Evolutionary conservation across 306 rosid species (phyloP).

Genomic region (Pterocarpus santalinus): DNA sequence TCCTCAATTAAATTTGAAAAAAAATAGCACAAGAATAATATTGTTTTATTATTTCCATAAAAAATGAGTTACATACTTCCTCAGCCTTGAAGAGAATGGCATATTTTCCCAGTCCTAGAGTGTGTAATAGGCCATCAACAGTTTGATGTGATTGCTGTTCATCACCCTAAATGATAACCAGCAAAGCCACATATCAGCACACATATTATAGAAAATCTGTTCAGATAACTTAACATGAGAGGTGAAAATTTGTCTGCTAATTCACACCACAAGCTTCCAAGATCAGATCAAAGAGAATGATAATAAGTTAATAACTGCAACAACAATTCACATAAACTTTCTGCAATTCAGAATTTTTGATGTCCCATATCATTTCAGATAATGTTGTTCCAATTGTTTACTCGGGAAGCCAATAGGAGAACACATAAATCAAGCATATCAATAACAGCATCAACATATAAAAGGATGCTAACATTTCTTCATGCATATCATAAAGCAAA

Average conservation of each 20-base stretch:
- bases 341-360: background rate
- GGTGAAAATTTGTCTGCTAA: background rate
- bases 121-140: slow-evolving; percentile 81
- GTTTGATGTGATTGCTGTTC: slow-evolving; percentile 76
- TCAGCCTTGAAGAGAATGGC: slow-evolving; percentile 88
- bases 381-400: slow-evolving; percentile 21
- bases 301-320: slow-evolving; percentile 26
- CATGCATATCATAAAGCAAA: background rate
- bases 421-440: slow-evolving; percentile 15
- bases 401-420: slow-evolving; percentile 6
- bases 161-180: slow-evolving; percentile 62
- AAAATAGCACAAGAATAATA: slow-evolving; percentile 11
- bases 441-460: slow-evolving; percentile 20
- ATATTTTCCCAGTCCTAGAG: slow-evolving; percentile 87
- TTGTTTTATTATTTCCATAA: slow-evolving; percentile 31
- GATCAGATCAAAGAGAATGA: slow-evolving; percentile 31
- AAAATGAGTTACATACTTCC: slow-evolving; percentile 75
- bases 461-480: slow-evolving; percentile 22
- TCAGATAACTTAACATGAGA: slow-evolving; percentile 20
- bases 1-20: slow-evolving; percentile 18
- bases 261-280: slow-evolving; percentile 18
- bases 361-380: background rate
- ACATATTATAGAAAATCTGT: slow-evolving; percentile 26
- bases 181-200: slow-evolving; percentile 38
- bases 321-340: slow-evolving; percentile 33